Evolutionary conservation across 2,329 filamentous ascomycete species (phyloP).

Genomic region (Colletotrichum sansevieriae): DNA sequence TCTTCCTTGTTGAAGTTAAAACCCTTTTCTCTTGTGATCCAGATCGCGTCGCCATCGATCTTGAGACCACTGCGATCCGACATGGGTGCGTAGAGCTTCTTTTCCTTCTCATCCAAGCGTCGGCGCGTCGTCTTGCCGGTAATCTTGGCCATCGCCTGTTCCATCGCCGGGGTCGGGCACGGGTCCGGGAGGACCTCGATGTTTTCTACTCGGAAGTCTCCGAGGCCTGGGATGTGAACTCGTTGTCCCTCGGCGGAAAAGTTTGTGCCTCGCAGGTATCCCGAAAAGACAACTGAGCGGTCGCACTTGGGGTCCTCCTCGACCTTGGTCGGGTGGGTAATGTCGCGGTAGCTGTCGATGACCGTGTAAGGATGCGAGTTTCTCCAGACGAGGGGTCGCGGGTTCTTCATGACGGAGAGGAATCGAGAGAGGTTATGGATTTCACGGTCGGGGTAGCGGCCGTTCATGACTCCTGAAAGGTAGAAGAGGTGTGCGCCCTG

Average conservation of each 20-base stretch:
- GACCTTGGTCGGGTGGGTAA: conserved; percentile 92
- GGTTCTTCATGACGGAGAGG: conserved; percentile 99
- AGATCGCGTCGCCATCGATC: conserved; percentile 97
- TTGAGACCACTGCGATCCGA: conserved; percentile 96
- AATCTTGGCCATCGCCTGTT: conserved; percentile 86
- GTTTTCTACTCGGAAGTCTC: conserved; percentile 84
- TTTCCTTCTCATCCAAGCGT: conserved; percentile 94
- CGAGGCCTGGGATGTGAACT: conserved; percentile 92
- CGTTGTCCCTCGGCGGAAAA: conserved; percentile 87
- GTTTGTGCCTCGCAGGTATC: conserved; percentile 94
- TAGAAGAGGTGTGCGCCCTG: conserved; percentile 98
- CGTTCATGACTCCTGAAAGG: conserved; percentile 95
- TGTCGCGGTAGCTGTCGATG: conserved; percentile 93
- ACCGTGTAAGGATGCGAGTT: conserved; percentile 96
- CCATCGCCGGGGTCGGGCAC: conserved; percentile 92
- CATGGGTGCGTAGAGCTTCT: conserved; percentile 96
- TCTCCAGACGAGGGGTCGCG: conserved; percentile 93
- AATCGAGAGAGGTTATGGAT: conserved; percentile 96
- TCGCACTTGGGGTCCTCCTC: conserved; percentile 92
- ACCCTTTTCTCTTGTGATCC: conserved; percentile 79
- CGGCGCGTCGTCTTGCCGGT: conserved; percentile 85
- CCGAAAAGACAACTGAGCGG: conserved; percentile 89
- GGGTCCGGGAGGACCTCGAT: conserved; percentile 94
- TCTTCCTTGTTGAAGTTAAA: conserved; percentile 80
- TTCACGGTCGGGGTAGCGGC: conserved; percentile 95